Evolutionary conservation across 805 yeast genomes (phyloP).

Genomic region (Nakazawaea molendinolei): DNA sequence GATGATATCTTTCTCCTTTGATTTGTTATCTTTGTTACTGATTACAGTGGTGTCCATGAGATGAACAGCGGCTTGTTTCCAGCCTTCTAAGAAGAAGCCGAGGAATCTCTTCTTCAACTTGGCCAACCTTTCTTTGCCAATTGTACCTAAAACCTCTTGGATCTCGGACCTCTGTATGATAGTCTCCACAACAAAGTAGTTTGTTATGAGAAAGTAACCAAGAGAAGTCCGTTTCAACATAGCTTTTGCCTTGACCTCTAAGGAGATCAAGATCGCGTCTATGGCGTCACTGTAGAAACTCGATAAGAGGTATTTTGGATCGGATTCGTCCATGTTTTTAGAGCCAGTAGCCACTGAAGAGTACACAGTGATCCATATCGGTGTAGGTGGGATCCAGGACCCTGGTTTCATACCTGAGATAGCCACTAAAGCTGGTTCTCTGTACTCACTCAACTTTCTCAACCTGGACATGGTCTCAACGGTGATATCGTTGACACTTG

Average conservation of each 20-base stretch:
- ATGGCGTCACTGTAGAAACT: conserved; percentile 71
- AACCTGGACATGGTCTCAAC: conserved; percentile 67
- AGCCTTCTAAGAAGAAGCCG: conserved; percentile 63
- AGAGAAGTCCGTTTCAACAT: conserved; percentile 39
- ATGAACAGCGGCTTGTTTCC: conserved; percentile 74
- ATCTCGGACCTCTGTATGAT: conserved; percentile 56
- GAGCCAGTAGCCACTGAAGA: conserved; percentile 39
- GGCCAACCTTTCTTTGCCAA: conserved; percentile 58
- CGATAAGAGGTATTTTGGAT: conserved; percentile 48
- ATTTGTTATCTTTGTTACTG: conserved; percentile 27
- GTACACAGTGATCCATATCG: conserved; percentile 44
- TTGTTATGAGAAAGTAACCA: conserved; percentile 68
- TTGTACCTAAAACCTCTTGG: conserved; percentile 44
- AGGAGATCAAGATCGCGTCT: conserved; percentile 59
- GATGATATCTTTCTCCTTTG: conserved; percentile 73
- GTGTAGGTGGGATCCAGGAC: conserved; percentile 55
- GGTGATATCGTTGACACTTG: conserved; percentile 61
- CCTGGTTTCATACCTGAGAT: conserved; percentile 52
- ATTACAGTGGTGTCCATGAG: conserved; percentile 77
- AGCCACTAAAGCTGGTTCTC: conserved; percentile 41
- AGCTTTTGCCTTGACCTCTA: conserved; percentile 53
- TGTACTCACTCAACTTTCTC: conserved; percentile 57
- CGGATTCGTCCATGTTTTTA: conserved; percentile 27
- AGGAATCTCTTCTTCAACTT: conserved; percentile 68
- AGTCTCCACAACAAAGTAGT: conserved; percentile 69